Base-by-base conservation (phyloP, 108 stramenopile species). In the Nitzschia palea region DNA sequence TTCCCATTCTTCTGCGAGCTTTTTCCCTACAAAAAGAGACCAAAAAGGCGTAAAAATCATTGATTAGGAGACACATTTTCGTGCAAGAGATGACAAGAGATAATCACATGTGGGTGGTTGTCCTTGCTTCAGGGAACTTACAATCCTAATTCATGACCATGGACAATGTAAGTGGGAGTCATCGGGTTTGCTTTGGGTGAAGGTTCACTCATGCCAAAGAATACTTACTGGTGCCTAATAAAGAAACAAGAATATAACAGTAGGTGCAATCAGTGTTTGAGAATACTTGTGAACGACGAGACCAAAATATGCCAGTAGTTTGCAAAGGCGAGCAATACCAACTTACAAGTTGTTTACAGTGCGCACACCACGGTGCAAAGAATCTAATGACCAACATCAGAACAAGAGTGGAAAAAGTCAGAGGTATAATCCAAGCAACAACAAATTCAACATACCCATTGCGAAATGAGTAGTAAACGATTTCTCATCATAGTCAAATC, bases 301-400 rank as follows among this genome's bases (percentile, higher is more conserved):
- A 3, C 1, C 44, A 44, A 17, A 2, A 44, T 1, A 2, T 20
- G 20, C 18, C 20, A 1, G 18, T 44, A 18, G 18, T 18, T 44
- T 44, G 18, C 44, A 44, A 44, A 2, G 18, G 1, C 20, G 17
- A 18, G 2, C 1, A 44, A 18, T 52, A 18, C 27, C n/a, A n/a
- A 30, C 65, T 37, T 32, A 65, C 65, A n/a, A 65, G 27, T 37
- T 20, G 28, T 25, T 65, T 52, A 27, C 65, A 65, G 79, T 48
- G 30, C 8, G n/a, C 40, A 57, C 56, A 68, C 90, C 84, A 88
- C 48, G 92, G 92, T 5, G 89, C 92, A 62, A 78, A 94, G 65
- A 90, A 90, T 27, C 65, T 65, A 4, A 40, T 22, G 4, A n/a
- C n/a, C n/a, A n/a, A n/a, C n/a, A n/a, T n/a, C n/a, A n/a, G n/a